phyloP scores from a whole-genome alignment of 805 yeast genomes.

The Cyberlindnera americana region DNA sequence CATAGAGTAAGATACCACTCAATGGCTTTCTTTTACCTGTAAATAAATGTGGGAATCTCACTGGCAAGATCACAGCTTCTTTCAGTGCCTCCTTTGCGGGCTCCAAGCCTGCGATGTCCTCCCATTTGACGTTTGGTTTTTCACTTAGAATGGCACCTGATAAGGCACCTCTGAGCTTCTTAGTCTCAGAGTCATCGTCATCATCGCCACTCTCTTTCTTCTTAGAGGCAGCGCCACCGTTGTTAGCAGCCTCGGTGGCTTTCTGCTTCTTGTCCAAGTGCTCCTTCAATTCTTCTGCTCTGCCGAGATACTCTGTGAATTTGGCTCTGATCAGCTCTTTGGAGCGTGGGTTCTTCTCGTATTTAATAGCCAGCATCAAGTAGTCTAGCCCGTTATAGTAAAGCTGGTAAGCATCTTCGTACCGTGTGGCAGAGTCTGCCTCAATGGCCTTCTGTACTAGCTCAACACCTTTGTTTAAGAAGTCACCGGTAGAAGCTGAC shows the following conservation, averaged over 20 bases:
- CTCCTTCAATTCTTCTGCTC: conserved; percentile 93
- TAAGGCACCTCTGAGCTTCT: conserved; percentile 84
- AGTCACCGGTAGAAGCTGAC: conserved; percentile 55
- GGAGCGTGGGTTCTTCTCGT: conserved; percentile 85
- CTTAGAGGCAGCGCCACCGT: conserved; percentile 48
- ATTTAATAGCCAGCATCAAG: conserved; percentile 91
- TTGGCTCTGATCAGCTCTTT: conserved; percentile 86
- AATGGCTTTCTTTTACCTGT: conserved; percentile 94
- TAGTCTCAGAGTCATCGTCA: conserved; percentile 77
- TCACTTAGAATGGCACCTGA: conserved; percentile 90
- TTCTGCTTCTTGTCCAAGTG: conserved; percentile 67
- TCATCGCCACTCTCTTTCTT: conserved; percentile 54
- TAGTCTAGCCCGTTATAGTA: conserved; percentile 94
- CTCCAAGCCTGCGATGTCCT: conserved; percentile 93
- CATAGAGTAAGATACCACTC: conserved; percentile 81
- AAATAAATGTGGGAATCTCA: conserved; percentile 91
- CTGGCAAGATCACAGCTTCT: conserved; percentile 96
- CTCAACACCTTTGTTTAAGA: conserved; percentile 91
- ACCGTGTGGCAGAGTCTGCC: conserved; percentile 83
- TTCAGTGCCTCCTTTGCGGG: conserved; percentile 93
- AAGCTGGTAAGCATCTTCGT: conserved; percentile 90
- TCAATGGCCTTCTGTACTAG: conserved; percentile 92
- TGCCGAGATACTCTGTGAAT: conserved; percentile 82
- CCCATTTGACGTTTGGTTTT: conserved; percentile 91
- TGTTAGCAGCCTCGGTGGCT: conserved; percentile 32